A percentile compares a stretch with the other conserved stretches of the same genome.
These are phyloP conservation scores for Saccharomyces hybrid DNA, from an alignment of 1,139 yeast genomes.

Conservation along the genomic window DNA sequence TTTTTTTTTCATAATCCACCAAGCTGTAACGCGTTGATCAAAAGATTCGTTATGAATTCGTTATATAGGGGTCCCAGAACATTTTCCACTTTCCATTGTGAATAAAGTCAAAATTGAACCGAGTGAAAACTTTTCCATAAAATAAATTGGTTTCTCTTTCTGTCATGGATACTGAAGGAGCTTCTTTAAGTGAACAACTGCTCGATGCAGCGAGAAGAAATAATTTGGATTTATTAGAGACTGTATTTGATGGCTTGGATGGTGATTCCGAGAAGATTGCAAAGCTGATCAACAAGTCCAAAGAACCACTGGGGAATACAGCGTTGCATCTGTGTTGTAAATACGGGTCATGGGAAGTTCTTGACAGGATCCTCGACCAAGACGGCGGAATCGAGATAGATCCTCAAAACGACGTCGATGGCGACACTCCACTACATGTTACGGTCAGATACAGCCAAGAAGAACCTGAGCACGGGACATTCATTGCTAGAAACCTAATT, in stretches of 20 bases:
- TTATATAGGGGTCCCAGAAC: background rate
- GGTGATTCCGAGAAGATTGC: conserved; percentile 47
- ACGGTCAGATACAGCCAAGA: conserved; percentile 70
- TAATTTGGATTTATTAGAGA: conserved; percentile 65
- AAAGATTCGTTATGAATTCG: background rate
- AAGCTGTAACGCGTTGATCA: background rate
- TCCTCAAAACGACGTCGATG: conserved; percentile 60
- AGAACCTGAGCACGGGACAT: conserved; percentile 83
- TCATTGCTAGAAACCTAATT: conserved; percentile 68
- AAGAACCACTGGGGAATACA: conserved; percentile 76
- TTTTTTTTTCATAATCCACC: background rate
- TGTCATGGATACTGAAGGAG: conserved; percentile 45
- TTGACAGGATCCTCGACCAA: conserved; percentile 74
- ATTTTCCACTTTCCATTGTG: background rate
- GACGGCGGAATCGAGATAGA: conserved; percentile 84
- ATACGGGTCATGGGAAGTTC: conserved; percentile 78
- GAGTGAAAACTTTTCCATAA: background rate
- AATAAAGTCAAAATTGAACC: background rate
- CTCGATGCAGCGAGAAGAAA: conserved; percentile 85
- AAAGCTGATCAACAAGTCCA: conserved; percentile 56
- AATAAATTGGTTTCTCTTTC: background rate
- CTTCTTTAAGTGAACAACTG: conserved; percentile 69
- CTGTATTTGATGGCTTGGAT: conserved; percentile 43
- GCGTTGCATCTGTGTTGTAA: conserved; percentile 77
- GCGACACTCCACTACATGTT: conserved; percentile 83